Conservation (phyloP, 2,329 filamentous ascomycete species). For the Tolypocladium ovalisporum region DNA sequence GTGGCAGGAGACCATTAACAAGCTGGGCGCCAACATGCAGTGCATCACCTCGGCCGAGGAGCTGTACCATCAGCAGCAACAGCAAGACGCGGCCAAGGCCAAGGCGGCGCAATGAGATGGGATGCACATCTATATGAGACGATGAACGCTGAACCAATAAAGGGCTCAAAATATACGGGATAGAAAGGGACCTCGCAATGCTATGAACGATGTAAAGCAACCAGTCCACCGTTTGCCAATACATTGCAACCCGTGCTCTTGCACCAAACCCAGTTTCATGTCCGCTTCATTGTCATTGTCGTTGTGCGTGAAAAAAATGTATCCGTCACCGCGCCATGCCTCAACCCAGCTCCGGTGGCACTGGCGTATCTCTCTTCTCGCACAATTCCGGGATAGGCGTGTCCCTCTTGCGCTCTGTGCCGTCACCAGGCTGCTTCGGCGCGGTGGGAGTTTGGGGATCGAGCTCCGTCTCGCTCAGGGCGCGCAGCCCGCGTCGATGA, state of each 20-base stretch:
- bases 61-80: constrained; percentile 32
- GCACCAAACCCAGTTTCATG: neutral
- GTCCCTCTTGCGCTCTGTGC: constrained; percentile 7
- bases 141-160: neutral
- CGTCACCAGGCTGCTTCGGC: constrained; percentile 2
- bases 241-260: neutral
- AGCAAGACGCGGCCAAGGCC: neutral
- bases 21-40: constrained; percentile 79
- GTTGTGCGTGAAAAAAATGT: neutral
- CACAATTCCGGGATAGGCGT: constrained; percentile 14
- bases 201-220: neutral
- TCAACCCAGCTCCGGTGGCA: neutral
- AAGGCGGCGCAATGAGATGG: neutral
- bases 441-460: constrained; percentile 30
- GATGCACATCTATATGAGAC: neutral
- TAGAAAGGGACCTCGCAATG: neutral
- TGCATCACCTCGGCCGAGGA: constrained; percentile 80
- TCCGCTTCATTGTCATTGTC: neutral
- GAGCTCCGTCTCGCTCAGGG: constrained; percentile 19
- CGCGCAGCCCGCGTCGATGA: constrained; percentile 10
- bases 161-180: neutral
- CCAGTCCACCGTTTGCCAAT: neutral
- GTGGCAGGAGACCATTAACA: constrained; percentile 91
- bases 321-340: neutral
- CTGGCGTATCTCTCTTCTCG: constrained; percentile 2